phyloP scores from a whole-genome alignment of 1,284 basidiomycete genomes.

The Naganishia albida region DNA sequence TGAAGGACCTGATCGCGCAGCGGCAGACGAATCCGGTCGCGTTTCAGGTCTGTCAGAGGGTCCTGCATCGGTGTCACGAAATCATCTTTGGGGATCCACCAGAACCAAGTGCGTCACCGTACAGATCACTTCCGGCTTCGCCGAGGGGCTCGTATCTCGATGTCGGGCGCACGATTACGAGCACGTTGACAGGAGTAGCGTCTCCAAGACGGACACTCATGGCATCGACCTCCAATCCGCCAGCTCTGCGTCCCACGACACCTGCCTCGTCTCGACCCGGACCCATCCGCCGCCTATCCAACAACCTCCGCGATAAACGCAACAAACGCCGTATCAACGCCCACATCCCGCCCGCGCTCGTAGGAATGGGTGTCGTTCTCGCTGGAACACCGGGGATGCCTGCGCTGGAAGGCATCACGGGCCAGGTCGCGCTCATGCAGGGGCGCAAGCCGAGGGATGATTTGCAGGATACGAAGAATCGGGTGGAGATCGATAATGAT shows the following conservation, averaged over 20 bases:
- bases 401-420: slow-evolving; percentile 67
- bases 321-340: slow-evolving; percentile 64
- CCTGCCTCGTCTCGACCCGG: slow-evolving; percentile 3
- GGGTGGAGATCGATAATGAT: slow-evolving; percentile 47
- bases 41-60: slow-evolving; percentile 88
- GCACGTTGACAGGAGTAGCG: slow-evolving; percentile 1
- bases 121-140: slow-evolving; percentile 57
- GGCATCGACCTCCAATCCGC: neutral
- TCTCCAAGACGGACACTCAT: neutral
- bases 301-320: slow-evolving; percentile 15
- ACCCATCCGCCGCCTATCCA: slow-evolving; percentile 12
- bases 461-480: slow-evolving; percentile 41
- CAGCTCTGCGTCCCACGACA: neutral
- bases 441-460: slow-evolving; percentile 59
- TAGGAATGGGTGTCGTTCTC: slow-evolving; percentile 81
- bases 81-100: slow-evolving; percentile 93
- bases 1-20: slow-evolving; percentile 75
- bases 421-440: slow-evolving; percentile 86
- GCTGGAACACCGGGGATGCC: slow-evolving; percentile 80
- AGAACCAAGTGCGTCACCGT: slow-evolving; percentile 65
- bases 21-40: slow-evolving; percentile 68
- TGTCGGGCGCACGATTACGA: slow-evolving; percentile 13
- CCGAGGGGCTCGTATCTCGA: slow-evolving; percentile 40
- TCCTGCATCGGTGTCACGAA: slow-evolving; percentile 90
- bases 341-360: slow-evolving; percentile 70